phyloP scores from a whole-genome alignment of 2,329 filamentous ascomycete species.

The Coniochaeta sp. region DNA sequence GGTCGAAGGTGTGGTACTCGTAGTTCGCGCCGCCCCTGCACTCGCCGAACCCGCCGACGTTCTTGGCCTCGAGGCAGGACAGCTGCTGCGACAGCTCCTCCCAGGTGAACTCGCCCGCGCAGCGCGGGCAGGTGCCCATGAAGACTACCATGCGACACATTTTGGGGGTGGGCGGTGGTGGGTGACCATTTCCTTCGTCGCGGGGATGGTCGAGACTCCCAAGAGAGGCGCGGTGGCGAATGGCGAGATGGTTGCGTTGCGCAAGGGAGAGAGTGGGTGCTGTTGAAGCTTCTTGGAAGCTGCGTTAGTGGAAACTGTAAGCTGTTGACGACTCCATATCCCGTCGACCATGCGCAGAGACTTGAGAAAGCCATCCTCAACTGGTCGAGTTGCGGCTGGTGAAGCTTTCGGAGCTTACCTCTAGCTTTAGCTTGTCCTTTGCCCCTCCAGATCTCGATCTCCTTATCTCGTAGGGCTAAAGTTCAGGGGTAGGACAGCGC shows the following conservation, averaged over 20 bases:
- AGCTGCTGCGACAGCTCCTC: conserved; percentile 37
- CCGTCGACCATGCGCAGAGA: too few species aligned
- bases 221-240: background rate
- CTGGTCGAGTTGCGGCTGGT: too few species aligned
- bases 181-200: background rate
- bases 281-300: too few species aligned
- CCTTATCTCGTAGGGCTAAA: background rate
- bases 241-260: too few species aligned
- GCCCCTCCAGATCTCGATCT: background rate
- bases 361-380: too few species aligned
- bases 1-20: conserved; percentile 39
- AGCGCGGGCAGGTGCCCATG: conserved; percentile 34
- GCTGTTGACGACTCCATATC: too few species aligned
- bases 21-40: conserved; percentile 31
- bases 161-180: background rate
- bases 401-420: background rate
- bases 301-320: too few species aligned
- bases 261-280: too few species aligned
- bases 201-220: background rate
- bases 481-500: background rate
- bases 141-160: conserved; percentile 44
- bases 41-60: conserved; percentile 36
- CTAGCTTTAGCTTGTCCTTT: background rate
- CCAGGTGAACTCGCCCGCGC: conserved; percentile 32
- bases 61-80: conserved; percentile 42